Conservation (phyloP, 179 eudicot genomes). For the Camellia oleifera region DNA sequence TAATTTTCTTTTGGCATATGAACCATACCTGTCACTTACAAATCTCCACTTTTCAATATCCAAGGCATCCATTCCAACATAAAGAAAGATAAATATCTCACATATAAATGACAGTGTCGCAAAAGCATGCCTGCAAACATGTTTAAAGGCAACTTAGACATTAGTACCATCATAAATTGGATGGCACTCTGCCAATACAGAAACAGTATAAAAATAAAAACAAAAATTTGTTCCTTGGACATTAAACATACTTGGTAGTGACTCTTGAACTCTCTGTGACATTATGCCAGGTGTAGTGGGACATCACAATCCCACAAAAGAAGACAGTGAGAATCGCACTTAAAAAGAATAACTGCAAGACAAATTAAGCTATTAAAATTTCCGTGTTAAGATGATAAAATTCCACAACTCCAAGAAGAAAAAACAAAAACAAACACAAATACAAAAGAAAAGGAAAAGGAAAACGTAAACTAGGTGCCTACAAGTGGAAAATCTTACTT, state of each 20-base stretch:
- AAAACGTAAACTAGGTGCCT: not conserved
- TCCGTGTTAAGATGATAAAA: not conserved
- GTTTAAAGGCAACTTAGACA: slow-evolving; percentile 6
- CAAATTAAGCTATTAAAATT: slow-evolving; percentile 12
- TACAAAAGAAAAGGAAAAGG: not conserved
- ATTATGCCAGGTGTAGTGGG: slow-evolving; percentile 99
- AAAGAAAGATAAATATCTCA: slow-evolving; percentile 85
- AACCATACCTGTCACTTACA: slow-evolving; percentile 69
- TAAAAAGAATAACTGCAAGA: slow-evolving; percentile 72
- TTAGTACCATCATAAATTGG: not conserved
- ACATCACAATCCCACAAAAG: slow-evolving; percentile 99
- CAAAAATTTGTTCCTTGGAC: not conserved
- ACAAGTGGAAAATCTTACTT: slow-evolving; percentile 50
- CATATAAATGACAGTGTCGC: slow-evolving; percentile 93
- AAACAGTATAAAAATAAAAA: not conserved
- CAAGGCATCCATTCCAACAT: slow-evolving; percentile 99
- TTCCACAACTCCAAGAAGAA: not conserved
- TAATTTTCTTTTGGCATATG: not conserved
- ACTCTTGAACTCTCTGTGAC: slow-evolving; percentile 98
- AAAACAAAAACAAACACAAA: not conserved
- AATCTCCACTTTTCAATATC: slow-evolving; percentile 97
- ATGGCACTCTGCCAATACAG: not conserved
- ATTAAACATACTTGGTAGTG: slow-evolving; percentile 72
- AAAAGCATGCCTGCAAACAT: slow-evolving; percentile 79
- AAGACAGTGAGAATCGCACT: slow-evolving; percentile 98